These are phyloP conservation scores for Ceratocystiopsis minuta DNA, from an alignment of 2,329 filamentous ascomycete genomes.

Conservation along the genomic window DNA sequence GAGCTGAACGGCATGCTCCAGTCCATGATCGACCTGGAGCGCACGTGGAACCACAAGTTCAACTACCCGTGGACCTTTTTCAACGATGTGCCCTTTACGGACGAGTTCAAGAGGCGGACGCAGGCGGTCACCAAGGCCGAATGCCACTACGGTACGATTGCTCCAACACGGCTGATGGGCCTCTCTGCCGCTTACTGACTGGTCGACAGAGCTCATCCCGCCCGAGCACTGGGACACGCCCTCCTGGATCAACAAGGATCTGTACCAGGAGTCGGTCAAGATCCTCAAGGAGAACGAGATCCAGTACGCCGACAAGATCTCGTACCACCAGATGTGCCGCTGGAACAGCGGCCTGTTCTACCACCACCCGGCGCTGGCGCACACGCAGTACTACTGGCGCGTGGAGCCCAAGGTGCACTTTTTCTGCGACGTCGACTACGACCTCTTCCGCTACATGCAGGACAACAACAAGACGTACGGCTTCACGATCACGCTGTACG, in stretches of 20 bases:
- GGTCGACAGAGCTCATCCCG: slow-evolving; percentile 52
- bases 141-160: slow-evolving; percentile 39
- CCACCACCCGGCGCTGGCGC: slow-evolving; percentile 71
- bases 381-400: slow-evolving; percentile 90
- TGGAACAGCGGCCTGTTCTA: slow-evolving; percentile 99
- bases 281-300: slow-evolving; percentile 70
- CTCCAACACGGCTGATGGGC: too few species aligned
- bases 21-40: slow-evolving; percentile 80
- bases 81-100: slow-evolving; percentile 84
- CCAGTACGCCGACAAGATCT: slow-evolving; percentile 75
- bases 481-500: slow-evolving; percentile 95
- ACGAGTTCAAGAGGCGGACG: slow-evolving; percentile 80
- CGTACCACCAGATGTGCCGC: slow-evolving; percentile 97
- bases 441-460: slow-evolving; percentile 94
- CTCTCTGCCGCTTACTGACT: too few species aligned
- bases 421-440: slow-evolving; percentile 97
- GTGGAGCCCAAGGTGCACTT: slow-evolving; percentile 98
- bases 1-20: slow-evolving; percentile 70
- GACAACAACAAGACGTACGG: slow-evolving; percentile 98
- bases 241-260: slow-evolving; percentile 75
- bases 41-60: slow-evolving; percentile 96
- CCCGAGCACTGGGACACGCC: slow-evolving; percentile 87
- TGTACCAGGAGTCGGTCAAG: slow-evolving; percentile 70
- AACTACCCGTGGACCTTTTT: slow-evolving; percentile 99
- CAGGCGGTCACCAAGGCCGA: slow-evolving; percentile 72